Base-by-base conservation (phyloP, 1,284 basidiomycete species). In the Dichomitus squalens region DNA sequence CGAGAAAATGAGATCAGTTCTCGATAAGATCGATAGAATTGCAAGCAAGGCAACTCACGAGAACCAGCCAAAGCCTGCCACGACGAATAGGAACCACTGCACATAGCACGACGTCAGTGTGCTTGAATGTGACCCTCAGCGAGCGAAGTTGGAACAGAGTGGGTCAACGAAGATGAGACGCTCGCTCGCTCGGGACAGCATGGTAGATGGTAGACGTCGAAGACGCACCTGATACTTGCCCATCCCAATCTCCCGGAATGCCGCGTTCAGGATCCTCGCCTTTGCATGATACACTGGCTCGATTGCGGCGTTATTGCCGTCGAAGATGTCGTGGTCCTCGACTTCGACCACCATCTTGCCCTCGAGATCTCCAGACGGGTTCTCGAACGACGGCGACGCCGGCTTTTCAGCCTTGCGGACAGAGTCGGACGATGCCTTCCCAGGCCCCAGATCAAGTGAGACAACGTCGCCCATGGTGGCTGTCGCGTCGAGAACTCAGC, bases 161-260 rank as follows among this genome's bases (percentile, higher is more conserved):
- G n/a, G n/a, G n/a, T n/a, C n/a, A n/a, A n/a, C n/a, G n/a, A n/a
- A n/a, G n/a, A n/a, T n/a, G n/a, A n/a, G n/a, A n/a, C n/a, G 88
- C 4, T 87, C 88, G 41, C 90, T 85, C 51, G 87, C 83, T 67
- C 87, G 84, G 11, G 90, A 74, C 0, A n/a, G 79, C 82, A 57
- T 80, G 78, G 61, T 89, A 89, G 1, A 86, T 75, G 0, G 84
- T n/a, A n/a, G 20, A n/a, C 85, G 61, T 90, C 86, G 46, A 87
- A n/a, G 31, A 50, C 75, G 54, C 58, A 82, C 83, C 75, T 89
- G 87, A 66, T 89, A 90, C 54, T 75, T 81, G 4, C 88, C 88
- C 83, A 89, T 88, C 5, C 88, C 88, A 46, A 90, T 85, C 52
- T 87, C 83, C 67, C 87, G 84, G 11, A 91, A 74, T 0, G 86